Percentiles rank a stretch among this genome's conserved stretches.
These are phyloP conservation scores for Glycine tomentella DNA, from an alignment of 306 rosid species.

Conservation along the genomic window DNA sequence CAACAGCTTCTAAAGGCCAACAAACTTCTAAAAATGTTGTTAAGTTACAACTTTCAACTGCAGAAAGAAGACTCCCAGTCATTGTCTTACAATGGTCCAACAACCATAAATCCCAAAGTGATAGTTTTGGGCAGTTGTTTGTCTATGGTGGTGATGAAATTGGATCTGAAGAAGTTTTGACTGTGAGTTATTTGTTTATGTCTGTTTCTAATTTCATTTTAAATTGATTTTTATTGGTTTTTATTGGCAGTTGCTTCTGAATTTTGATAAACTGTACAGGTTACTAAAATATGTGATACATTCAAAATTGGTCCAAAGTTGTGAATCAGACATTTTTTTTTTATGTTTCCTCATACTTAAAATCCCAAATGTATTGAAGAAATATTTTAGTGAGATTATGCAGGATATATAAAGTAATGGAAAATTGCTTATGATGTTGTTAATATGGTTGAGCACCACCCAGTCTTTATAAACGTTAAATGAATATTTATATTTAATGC, in stretches of 20 bases:
- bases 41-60: constrained; percentile 79
- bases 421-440: background rate
- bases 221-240: constrained; percentile 35
- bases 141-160: constrained; percentile 99
- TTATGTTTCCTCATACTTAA: constrained; percentile 3
- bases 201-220: constrained; percentile 35
- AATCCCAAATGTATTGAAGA: constrained; percentile 24
- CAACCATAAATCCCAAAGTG: constrained; percentile 64
- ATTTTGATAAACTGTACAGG: background rate
- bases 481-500: background rate
- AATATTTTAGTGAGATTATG: constrained; percentile 10
- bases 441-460: background rate
- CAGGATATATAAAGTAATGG: background rate
- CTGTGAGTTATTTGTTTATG: constrained; percentile 66
- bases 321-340: constrained; percentile 12
- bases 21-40: constrained; percentile 68
- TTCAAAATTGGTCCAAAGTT: constrained; percentile 6
- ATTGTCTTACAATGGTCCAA: constrained; percentile 87
- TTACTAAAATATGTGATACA: background rate
- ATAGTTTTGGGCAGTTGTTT: constrained; percentile 80
- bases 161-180: constrained; percentile 96
- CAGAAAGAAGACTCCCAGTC: constrained; percentile 88
- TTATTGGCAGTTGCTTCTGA: constrained; percentile 13
- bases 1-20: constrained; percentile 66
- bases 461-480: no score